Conservation (phyloP, 2,329 filamentous ascomycete species). For the Colletotrichum zoysiae region DNA sequence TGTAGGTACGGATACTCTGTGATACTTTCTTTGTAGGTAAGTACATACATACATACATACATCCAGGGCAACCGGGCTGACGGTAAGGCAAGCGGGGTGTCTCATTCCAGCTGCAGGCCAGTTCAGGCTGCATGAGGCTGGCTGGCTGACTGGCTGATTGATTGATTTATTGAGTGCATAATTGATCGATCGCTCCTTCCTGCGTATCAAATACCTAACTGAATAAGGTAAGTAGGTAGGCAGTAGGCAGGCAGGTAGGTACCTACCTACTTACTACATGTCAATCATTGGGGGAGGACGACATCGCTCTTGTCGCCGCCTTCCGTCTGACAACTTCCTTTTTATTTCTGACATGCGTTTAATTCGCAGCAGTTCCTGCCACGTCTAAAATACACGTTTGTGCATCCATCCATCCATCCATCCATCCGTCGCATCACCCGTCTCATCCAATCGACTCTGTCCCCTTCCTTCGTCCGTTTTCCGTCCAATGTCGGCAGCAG, state of each 20-base stretch:
- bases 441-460: slow-evolving; percentile 7
- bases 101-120: slow-evolving; percentile 8
- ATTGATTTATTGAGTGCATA: not conserved
- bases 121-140: not conserved
- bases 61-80: not conserved
- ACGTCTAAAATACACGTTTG: slow-evolving; percentile 5
- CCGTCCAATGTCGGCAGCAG: slow-evolving; percentile 17
- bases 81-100: slow-evolving; percentile 19
- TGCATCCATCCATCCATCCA: not conserved
- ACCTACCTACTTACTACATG: not conserved
- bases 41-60: not conserved
- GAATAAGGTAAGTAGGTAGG: too few relatives aligned
- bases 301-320: not conserved
- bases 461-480: slow-evolving; percentile 6
- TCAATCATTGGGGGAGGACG: not conserved
- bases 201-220: not conserved
- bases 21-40: too few relatives aligned
- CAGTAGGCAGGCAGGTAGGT: too few relatives aligned
- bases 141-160: not conserved
- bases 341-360: slow-evolving; percentile 18
- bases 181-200: not conserved
- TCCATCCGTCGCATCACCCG: not conserved
- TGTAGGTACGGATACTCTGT: too few relatives aligned
- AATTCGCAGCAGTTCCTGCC: not conserved
- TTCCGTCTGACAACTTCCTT: slow-evolving; percentile 7